A percentile compares a stretch with the other conserved stretches of the same genome.
Evolutionary conservation across 2,329 filamentous ascomycete genomes (phyloP).

Genomic region (Cladorrhinum sp.): DNA sequence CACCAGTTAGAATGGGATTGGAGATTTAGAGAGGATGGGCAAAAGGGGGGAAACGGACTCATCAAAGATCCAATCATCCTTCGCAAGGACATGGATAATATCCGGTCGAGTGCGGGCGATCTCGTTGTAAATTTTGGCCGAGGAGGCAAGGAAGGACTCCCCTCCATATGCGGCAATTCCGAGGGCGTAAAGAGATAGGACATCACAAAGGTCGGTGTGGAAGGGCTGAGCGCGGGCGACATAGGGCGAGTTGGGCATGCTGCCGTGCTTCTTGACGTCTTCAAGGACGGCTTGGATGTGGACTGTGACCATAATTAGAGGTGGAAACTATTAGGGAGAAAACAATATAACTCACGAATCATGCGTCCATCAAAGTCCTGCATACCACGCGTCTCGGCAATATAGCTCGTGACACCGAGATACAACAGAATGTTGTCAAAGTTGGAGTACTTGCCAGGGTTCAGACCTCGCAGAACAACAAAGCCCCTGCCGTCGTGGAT

Average conservation of each 20-base stretch:
- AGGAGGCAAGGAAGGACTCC: slow-evolving; percentile 23
- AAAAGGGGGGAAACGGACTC: slow-evolving; percentile 10
- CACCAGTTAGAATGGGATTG: neutral
- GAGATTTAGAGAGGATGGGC: neutral
- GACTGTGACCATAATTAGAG: slow-evolving; percentile 13
- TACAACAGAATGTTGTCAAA: slow-evolving; percentile 46
- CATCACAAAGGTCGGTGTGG: slow-evolving; percentile 45
- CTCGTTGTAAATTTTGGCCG: slow-evolving; percentile 28
- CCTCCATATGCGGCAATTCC: slow-evolving; percentile 21
- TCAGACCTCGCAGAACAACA: slow-evolving; percentile 43
- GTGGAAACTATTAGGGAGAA: neutral
- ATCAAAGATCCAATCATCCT: slow-evolving; percentile 26
- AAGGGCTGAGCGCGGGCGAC: slow-evolving; percentile 28
- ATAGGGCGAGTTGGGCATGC: slow-evolving; percentile 26
- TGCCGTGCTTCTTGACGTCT: slow-evolving; percentile 22
- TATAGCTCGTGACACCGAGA: slow-evolving; percentile 44
- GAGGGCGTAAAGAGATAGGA: slow-evolving; percentile 31
- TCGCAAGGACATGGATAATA: slow-evolving; percentile 23
- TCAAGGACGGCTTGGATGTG: slow-evolving; percentile 26
- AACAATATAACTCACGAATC: slow-evolving; percentile 19
- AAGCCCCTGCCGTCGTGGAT: slow-evolving; percentile 36
- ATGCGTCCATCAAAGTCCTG: slow-evolving; percentile 32
- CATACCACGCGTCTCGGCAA: slow-evolving; percentile 39
- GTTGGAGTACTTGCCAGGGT: slow-evolving; percentile 39
- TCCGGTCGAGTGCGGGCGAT: slow-evolving; percentile 23